A percentile compares a stretch with the other conserved stretches of the same genome.
Evolutionary conservation across 768 basidiomycete species (phyloP).

Genomic region (Russula sp.): DNA sequence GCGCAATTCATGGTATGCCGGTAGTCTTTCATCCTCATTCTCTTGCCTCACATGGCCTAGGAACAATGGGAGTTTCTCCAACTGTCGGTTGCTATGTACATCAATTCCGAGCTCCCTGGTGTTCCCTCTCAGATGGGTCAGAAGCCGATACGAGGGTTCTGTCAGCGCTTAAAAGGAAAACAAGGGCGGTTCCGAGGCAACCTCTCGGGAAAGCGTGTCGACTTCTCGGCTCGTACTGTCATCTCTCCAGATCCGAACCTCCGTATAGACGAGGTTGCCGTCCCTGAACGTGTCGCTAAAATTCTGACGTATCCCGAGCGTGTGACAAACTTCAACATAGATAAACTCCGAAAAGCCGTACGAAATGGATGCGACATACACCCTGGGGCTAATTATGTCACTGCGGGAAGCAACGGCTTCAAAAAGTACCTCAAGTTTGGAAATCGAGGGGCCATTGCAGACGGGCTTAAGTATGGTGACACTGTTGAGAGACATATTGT

Average conservation of each 20-base stretch:
- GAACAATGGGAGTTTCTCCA: slow-evolving; percentile 99
- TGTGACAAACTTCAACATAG: slow-evolving; percentile 88
- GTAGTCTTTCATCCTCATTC: slow-evolving; percentile 8
- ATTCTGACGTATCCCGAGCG: slow-evolving; percentile 95
- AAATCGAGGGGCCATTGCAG: slow-evolving; percentile 73
- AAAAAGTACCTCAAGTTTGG: slow-evolving; percentile 92
- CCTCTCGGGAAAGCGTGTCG: slow-evolving; percentile 96
- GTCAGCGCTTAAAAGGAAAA: slow-evolving; percentile 96
- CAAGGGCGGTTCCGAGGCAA: slow-evolving; percentile 99
- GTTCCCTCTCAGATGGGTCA: slow-evolving; percentile 80
- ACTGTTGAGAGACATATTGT: slow-evolving; percentile 91
- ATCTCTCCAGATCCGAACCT: slow-evolving; percentile 99
- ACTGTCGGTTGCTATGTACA: slow-evolving; percentile 92
- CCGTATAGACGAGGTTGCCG: slow-evolving; percentile 96
- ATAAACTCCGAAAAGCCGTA: slow-evolving; percentile 64
- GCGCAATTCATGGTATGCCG: slow-evolving; percentile 75
- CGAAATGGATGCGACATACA: slow-evolving; percentile 86
- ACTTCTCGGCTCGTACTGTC: slow-evolving; percentile 96
- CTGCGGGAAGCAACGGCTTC: slow-evolving; percentile 64
- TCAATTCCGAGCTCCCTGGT: slow-evolving; percentile 96
- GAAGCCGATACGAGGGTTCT: slow-evolving; percentile 96
- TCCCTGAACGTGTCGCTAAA: slow-evolving; percentile 92
- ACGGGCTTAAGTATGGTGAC: slow-evolving; percentile 79
- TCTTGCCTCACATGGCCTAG: slow-evolving; percentile 35
- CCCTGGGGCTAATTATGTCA: slow-evolving; percentile 94